Conservation (phyloP, 495 filamentous ascomycete genomes). For the Trichoderma asperelloides region DNA sequence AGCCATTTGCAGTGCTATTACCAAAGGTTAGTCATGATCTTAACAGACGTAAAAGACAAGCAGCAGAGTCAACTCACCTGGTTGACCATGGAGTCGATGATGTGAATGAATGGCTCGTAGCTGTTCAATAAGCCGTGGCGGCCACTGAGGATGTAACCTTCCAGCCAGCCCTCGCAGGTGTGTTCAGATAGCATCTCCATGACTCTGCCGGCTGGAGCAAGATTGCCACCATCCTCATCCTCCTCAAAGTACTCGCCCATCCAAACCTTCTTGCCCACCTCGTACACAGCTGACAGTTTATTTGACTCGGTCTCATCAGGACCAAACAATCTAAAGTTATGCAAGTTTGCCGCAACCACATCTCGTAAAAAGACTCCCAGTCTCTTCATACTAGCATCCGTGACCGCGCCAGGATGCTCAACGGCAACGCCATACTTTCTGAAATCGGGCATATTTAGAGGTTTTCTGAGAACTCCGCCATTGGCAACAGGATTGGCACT, state of each 20-base stretch:
- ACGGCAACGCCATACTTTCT: conserved; percentile 48
- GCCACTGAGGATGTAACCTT: conserved; percentile 63
- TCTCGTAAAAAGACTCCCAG: conserved; percentile 57
- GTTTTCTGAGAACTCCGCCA: conserved; percentile 52
- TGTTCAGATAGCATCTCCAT: conserved; percentile 76
- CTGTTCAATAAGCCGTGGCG: conserved; percentile 65
- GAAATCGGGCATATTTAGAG: conserved; percentile 58
- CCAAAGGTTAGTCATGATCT: conserved; percentile 1
- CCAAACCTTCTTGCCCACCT: conserved; percentile 67
- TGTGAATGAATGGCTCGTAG: conserved; percentile 71
- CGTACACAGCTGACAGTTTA: conserved; percentile 58
- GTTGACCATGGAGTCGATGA: conserved; percentile 73
- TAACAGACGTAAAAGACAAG: background rate
- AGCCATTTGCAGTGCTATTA: conserved; percentile 66
- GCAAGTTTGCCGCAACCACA: conserved; percentile 48
- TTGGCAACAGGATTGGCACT: conserved; percentile 66
- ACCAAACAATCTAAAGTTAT: conserved; percentile 62
- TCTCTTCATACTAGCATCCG: conserved; percentile 51
- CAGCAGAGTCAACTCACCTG: conserved; percentile 27
- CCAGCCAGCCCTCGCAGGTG: conserved; percentile 68
- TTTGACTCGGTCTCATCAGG: conserved; percentile 73
- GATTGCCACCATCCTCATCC: conserved; percentile 59
- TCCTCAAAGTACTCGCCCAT: conserved; percentile 66
- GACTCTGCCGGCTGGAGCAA: conserved; percentile 53
- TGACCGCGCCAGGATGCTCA: conserved; percentile 41